A percentile compares a stretch with the other conserved stretches of the same genome.
phyloP scores from a whole-genome alignment of 2,329 filamentous ascomycete genomes.

The Fusarium hainanense region DNA sequence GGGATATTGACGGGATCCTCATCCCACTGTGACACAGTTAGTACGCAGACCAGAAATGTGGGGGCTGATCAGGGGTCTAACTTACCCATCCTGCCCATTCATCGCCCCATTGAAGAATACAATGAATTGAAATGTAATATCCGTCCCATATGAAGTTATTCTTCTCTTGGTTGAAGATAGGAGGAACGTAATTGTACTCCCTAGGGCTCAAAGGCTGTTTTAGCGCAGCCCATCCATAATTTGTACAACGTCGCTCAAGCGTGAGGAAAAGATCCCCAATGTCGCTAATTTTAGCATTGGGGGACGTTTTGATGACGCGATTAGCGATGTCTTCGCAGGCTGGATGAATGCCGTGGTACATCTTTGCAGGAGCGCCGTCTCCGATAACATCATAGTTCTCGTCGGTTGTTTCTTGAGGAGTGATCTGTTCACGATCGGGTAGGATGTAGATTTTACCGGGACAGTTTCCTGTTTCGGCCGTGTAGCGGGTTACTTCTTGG shows the following conservation, averaged over 20 bases:
- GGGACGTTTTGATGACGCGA: neutral
- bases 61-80: no score
- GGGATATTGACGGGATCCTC: neutral
- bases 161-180: neutral
- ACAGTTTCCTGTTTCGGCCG: accelerated
- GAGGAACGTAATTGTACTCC: neutral
- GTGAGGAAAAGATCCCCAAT: neutral
- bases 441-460: neutral
- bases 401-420: neutral
- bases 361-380: accelerated
- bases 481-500: neutral
- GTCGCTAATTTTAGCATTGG: neutral
- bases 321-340: neutral
- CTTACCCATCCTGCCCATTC: constrained; percentile 14
- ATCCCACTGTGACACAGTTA: neutral
- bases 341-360: neutral
- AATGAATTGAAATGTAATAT: neutral
- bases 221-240: no score
- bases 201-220: no score
- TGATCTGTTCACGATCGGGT: accelerated
- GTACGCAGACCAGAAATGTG: accelerated
- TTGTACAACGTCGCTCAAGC: constrained; percentile 1
- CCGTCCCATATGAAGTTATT: accelerated
- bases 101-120: neutral
- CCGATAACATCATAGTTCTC: neutral